Conservation (phyloP, 2,329 filamentous ascomycete genomes). For the Alternaria viburni region DNA sequence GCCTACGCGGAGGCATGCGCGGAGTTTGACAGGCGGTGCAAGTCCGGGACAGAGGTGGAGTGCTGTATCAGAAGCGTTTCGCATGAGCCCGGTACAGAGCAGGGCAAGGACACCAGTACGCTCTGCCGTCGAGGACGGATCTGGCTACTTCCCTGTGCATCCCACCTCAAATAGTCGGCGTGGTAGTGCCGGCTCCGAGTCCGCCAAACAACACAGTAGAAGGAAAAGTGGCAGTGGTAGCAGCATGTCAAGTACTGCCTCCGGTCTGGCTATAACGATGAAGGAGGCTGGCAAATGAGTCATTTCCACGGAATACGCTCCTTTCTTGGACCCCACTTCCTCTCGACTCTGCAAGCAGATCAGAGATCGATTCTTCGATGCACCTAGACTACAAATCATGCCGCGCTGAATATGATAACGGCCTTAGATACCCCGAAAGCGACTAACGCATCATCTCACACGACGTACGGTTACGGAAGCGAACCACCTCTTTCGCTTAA, state of each 20-base stretch:
- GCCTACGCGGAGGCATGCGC: conserved; percentile 38
- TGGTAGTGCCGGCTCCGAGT: conserved; percentile 30
- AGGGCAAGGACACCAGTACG: conserved; percentile 43
- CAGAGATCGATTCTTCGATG: background rate
- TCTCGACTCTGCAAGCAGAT: too few relatives aligned
- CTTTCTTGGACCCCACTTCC: background rate
- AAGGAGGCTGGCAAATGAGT: conserved; percentile 18
- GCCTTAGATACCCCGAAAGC: background rate
- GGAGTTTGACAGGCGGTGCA: conserved; percentile 41
- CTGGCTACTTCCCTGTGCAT: conserved; percentile 40
- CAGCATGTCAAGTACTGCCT: conserved; percentile 24
- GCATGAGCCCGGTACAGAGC: conserved; percentile 49
- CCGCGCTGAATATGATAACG: background rate
- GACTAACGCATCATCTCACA: too few relatives aligned
- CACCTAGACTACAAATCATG: background rate
- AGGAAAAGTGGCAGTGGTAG: conserved; percentile 37
- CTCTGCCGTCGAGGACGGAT: conserved; percentile 16
- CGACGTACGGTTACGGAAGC: background rate
- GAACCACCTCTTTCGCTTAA: background rate
- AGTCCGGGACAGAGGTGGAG: conserved; percentile 35
- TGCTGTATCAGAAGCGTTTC: conserved; percentile 42
- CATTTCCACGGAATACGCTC: background rate
- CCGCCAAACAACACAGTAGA: conserved; percentile 27
- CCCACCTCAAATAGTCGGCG: conserved; percentile 14
- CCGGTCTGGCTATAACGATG: conserved; percentile 17